Conservation (phyloP, 306 rosid species). For the Acacia crassicarpa region DNA sequence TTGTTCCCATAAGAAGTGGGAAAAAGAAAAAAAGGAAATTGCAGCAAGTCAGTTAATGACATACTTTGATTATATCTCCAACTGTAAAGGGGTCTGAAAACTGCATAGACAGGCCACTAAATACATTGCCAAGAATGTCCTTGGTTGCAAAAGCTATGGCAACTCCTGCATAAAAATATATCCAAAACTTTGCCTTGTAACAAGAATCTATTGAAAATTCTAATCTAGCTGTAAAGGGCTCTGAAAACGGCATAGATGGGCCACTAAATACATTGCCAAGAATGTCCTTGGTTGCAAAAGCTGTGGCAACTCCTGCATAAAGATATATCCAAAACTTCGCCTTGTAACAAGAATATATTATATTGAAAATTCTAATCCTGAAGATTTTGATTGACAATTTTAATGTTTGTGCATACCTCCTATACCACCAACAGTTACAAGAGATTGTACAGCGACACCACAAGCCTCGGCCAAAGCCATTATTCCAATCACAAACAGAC, state of each 20-base stretch:
- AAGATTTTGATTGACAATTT: constrained; percentile 9
- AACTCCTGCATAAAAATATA: constrained; percentile 61
- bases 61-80: constrained; percentile 94
- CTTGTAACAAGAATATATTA: background rate
- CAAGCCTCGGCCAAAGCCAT: constrained; percentile 97
- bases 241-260: constrained; percentile 78
- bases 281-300: constrained; percentile 82
- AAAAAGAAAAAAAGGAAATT: constrained; percentile 1
- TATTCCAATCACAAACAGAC: constrained; percentile 71
- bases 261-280: constrained; percentile 93
- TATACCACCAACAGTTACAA: constrained; percentile 91
- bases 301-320: constrained; percentile 85
- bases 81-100: constrained; percentile 87
- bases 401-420: constrained; percentile 52
- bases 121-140: constrained; percentile 85
- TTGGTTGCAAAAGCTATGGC: constrained; percentile 90
- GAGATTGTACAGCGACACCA: constrained; percentile 91
- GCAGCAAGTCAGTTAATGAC: constrained; percentile 28
- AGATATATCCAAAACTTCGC: background rate
- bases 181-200: background rate
- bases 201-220: no score
- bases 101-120: constrained; percentile 86
- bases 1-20: background rate
- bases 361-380: background rate
- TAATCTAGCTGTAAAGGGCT: constrained; percentile 80